Evolutionary conservation across 2,329 filamentous ascomycete genomes (phyloP).

Genomic region (Fusarium sp.): DNA sequence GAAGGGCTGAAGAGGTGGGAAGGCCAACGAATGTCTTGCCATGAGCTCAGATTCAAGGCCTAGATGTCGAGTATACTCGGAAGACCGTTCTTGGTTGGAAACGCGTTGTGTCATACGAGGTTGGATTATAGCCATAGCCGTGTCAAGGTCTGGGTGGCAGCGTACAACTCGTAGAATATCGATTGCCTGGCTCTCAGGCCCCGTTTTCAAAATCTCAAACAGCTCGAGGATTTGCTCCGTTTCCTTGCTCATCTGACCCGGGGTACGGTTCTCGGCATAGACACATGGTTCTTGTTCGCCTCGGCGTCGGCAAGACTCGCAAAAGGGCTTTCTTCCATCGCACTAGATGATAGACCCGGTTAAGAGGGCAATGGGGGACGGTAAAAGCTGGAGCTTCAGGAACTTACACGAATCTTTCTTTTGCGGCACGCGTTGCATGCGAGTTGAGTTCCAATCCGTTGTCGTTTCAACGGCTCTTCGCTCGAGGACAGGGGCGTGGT

Average conservation of each 20-base stretch:
- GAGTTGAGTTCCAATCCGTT: slow-evolving; percentile 20
- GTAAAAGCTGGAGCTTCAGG: no score
- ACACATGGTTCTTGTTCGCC: slow-evolving; percentile 11
- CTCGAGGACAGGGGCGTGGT: slow-evolving; percentile 10
- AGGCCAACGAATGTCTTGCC: slow-evolving; percentile 24
- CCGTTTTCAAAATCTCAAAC: slow-evolving; percentile 16
- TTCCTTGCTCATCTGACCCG: slow-evolving; percentile 16
- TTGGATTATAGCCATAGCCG: slow-evolving; percentile 12
- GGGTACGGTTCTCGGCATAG: slow-evolving; percentile 14
- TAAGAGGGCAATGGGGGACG: neutral
- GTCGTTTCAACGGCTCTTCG: slow-evolving; percentile 22
- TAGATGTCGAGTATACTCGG: slow-evolving; percentile 5
- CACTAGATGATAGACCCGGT: neutral
- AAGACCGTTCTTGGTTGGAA: neutral
- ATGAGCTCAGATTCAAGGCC: slow-evolving; percentile 30
- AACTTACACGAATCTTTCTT: slow-evolving; percentile 26
- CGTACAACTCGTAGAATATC: slow-evolving; percentile 23
- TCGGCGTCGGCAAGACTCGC: slow-evolving; percentile 21
- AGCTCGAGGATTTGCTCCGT: slow-evolving; percentile 21
- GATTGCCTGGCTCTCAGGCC: slow-evolving; percentile 18
- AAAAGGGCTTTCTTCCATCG: slow-evolving; percentile 12
- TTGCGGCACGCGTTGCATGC: slow-evolving; percentile 21
- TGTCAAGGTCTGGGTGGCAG: slow-evolving; percentile 14
- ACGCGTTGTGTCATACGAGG: neutral
- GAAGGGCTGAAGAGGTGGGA: slow-evolving; percentile 14